These are phyloP conservation scores for Leptodontidium sp. DNA, from an alignment of 2,329 filamentous ascomycete genomes.

Conservation along the genomic window DNA sequence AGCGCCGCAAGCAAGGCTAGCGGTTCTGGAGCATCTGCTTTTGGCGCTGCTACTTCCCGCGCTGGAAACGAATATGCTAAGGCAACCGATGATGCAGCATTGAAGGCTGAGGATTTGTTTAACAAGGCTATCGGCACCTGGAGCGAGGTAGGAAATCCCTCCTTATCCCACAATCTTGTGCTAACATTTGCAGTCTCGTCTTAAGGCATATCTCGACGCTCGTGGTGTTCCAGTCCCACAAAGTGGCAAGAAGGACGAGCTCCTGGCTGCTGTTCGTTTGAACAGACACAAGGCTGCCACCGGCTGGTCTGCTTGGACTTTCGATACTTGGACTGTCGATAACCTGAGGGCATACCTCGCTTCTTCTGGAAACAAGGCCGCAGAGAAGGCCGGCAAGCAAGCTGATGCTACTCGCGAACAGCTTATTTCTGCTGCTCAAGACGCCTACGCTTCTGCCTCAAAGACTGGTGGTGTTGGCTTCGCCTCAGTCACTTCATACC, in stretches of 20 bases:
- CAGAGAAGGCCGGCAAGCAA: slow-evolving; percentile 67
- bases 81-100: slow-evolving; percentile 73
- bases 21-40: slow-evolving; percentile 65
- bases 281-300: slow-evolving; percentile 74
- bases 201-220: slow-evolving; percentile 81
- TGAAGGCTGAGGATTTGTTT: slow-evolving; percentile 72
- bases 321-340: slow-evolving; percentile 78
- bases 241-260: slow-evolving; percentile 73
- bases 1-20: slow-evolving; percentile 77
- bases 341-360: slow-evolving; percentile 69
- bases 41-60: slow-evolving; percentile 76
- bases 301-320: slow-evolving; percentile 78
- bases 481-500: slow-evolving; percentile 75
- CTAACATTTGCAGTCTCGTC: slow-evolving; percentile 54
- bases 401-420: slow-evolving; percentile 76
- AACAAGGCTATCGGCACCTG: slow-evolving; percentile 67
- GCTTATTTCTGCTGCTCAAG: slow-evolving; percentile 70
- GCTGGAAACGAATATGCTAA: slow-evolving; percentile 80
- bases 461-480: slow-evolving; percentile 63
- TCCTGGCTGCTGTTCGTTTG: slow-evolving; percentile 77
- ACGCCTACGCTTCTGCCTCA: slow-evolving; percentile 66
- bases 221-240: slow-evolving; percentile 81
- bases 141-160: slow-evolving; percentile 64
- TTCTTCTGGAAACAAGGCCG: slow-evolving; percentile 60
- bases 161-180: background rate